Conservation (phyloP, 306 rosid genomes). For the Trichosanthes truncata region DNA sequence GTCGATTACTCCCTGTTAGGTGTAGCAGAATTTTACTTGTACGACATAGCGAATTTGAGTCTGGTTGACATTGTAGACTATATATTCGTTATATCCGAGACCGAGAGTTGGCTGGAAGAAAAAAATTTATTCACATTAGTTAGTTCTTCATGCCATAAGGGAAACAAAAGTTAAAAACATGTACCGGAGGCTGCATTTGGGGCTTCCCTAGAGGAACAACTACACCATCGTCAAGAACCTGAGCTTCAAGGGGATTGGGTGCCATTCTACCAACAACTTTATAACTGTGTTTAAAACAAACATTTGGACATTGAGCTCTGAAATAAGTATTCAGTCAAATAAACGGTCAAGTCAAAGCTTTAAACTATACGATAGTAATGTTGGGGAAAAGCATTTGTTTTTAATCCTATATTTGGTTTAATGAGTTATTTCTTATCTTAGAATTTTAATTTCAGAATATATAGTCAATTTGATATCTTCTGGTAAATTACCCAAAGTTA, state of each 20-base stretch:
- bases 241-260: constrained; percentile 54
- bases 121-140: not conserved
- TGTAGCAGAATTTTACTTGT: constrained; percentile 49
- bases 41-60: constrained; percentile 59
- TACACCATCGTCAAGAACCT: constrained; percentile 49
- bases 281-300: constrained; percentile 49
- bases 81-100: constrained; percentile 60
- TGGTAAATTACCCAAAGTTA: no score
- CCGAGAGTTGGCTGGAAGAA: constrained; percentile 39
- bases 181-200: not conserved
- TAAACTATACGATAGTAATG: no score
- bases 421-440: no score
- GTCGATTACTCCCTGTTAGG: not conserved
- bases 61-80: constrained; percentile 68
- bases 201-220: constrained; percentile 66
- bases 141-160: not conserved
- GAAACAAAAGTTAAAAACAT: not conserved
- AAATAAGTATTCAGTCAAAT: not conserved
- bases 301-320: not conserved
- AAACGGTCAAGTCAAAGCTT: no score
- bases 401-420: no score
- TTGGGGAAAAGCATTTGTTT: no score
- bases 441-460: no score
- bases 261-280: constrained; percentile 65
- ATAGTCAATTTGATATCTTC: no score